Percentiles rank a stretch among this genome's conserved stretches.
Conservation (phyloP, 352 stramenopile species). For the Blastocystis sp. region DNA sequence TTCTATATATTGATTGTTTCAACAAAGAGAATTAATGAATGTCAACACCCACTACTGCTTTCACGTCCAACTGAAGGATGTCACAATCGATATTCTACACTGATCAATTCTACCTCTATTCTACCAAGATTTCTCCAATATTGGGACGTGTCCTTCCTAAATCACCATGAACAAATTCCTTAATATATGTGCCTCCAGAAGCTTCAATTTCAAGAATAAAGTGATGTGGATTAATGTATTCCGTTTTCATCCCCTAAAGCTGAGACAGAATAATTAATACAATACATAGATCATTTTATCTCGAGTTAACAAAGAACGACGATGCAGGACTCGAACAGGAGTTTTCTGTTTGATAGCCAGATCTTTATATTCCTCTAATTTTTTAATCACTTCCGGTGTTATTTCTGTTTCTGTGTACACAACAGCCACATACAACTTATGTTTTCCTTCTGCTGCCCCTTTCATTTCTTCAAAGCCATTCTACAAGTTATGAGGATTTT, state of each 20-base stretch:
- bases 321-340: conserved; percentile 93
- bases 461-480: conserved; percentile 70
- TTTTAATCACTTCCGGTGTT: conserved; percentile 72
- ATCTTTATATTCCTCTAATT: conserved; percentile 79
- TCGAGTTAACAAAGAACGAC: conserved; percentile 86
- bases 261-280: not conserved
- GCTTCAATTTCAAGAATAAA: conserved; percentile 90
- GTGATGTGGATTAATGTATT: conserved; percentile 90
- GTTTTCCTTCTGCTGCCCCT: conserved; percentile 72
- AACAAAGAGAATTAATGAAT: conserved; percentile 69
- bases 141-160: conserved; percentile 91
- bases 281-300: conserved; percentile 78
- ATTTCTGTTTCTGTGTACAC: conserved; percentile 71
- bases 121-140: conserved; percentile 83
- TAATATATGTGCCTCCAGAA: conserved; percentile 94
- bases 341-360: conserved; percentile 90
- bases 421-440: conserved; percentile 74
- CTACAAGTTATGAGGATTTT: conserved; percentile 29
- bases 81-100: conserved; percentile 73
- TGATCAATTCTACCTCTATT: not conserved
- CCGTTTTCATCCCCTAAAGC: conserved; percentile 69
- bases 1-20: not conserved
- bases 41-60: conserved; percentile 77
- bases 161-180: conserved; percentile 98
- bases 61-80: conserved; percentile 94